Percentiles rank a stretch among this genome's conserved stretches.
Conservation (phyloP, 176 grass and related monocot species). For the Aegilops longissima region DNA sequence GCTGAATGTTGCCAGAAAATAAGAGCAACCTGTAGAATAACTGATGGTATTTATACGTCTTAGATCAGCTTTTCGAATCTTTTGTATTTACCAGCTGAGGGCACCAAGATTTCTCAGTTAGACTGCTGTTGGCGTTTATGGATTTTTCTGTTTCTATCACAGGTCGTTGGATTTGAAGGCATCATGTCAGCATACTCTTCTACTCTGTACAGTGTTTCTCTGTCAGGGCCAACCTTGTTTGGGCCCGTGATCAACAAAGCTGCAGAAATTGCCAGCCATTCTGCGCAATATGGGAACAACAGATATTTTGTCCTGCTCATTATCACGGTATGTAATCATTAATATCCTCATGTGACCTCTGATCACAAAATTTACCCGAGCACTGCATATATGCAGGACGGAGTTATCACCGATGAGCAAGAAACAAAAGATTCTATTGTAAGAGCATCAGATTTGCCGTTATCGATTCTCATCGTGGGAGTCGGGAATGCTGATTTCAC, state of each 20-base stretch:
- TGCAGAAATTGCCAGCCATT: conserved; percentile 71
- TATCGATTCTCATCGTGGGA: conserved; percentile 93
- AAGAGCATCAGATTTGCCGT: conserved; percentile 76
- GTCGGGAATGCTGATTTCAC: conserved; percentile 86
- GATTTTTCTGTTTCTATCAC: conserved; percentile 18
- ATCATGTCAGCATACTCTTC: conserved; percentile 85
- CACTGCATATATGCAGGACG: conserved; percentile 54
- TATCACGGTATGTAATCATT: conserved; percentile 62
- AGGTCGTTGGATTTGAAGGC: conserved; percentile 87
- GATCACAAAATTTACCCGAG: neutral
- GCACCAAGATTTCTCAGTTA: neutral
- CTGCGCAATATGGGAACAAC: conserved; percentile 58
- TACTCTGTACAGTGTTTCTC: conserved; percentile 64
- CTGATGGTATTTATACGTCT: neutral
- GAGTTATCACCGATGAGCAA: conserved; percentile 76
- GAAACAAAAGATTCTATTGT: conserved; percentile 94
- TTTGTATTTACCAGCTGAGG: neutral
- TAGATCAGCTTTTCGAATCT: neutral
- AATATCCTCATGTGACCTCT: neutral
- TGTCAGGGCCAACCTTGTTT: conserved; percentile 92
- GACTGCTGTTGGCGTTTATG: neutral
- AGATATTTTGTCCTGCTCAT: conserved; percentile 96
- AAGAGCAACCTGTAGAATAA: neutral
- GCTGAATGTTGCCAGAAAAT: neutral
- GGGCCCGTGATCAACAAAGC: conserved; percentile 84